Conservation (phyloP, 2,329 filamentous ascomycete species). For the Fusarium falciforme region DNA sequence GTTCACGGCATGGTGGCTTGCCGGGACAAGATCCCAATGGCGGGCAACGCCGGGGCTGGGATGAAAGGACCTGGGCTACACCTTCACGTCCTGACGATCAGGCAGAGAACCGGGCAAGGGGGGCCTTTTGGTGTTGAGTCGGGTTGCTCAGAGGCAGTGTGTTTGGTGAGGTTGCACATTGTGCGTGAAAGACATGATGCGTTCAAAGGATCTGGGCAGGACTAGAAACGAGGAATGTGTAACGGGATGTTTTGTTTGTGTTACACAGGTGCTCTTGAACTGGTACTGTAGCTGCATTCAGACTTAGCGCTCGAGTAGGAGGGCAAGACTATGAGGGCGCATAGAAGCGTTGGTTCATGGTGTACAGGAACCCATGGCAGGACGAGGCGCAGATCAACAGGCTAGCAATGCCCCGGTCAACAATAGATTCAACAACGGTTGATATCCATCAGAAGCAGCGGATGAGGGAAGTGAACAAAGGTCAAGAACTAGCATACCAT, state of each 20-base stretch:
- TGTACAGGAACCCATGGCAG: neutral
- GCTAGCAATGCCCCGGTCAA: neutral
- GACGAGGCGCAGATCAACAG: neutral
- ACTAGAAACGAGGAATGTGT: conserved; percentile 42
- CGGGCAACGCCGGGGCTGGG: conserved; percentile 12
- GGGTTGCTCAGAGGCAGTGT: conserved; percentile 31
- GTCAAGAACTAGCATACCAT: neutral
- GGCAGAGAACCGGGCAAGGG: conserved; percentile 34
- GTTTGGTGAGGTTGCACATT: conserved; percentile 20
- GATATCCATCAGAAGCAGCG: neutral
- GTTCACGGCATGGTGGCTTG: conserved; percentile 26
- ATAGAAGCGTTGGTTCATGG: conserved; percentile 17
- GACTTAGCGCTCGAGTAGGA: conserved; percentile 5
- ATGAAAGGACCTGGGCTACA: conserved; percentile 14
- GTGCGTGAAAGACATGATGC: conserved; percentile 29
- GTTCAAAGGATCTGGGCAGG: conserved; percentile 29
- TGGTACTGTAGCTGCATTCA: conserved; percentile 24
- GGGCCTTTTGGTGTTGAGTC: conserved; percentile 13
- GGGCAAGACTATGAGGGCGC: conserved; percentile 7
- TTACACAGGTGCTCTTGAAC: conserved; percentile 26
- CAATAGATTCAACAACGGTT: neutral
- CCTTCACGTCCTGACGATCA: conserved; percentile 37
- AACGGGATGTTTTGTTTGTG: conserved; percentile 42
- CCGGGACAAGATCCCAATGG: conserved; percentile 12
- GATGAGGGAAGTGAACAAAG: neutral